Evolutionary conservation across 2,329 filamentous ascomycete genomes (phyloP).

Genomic region (Colletotrichum spaethianum): DNA sequence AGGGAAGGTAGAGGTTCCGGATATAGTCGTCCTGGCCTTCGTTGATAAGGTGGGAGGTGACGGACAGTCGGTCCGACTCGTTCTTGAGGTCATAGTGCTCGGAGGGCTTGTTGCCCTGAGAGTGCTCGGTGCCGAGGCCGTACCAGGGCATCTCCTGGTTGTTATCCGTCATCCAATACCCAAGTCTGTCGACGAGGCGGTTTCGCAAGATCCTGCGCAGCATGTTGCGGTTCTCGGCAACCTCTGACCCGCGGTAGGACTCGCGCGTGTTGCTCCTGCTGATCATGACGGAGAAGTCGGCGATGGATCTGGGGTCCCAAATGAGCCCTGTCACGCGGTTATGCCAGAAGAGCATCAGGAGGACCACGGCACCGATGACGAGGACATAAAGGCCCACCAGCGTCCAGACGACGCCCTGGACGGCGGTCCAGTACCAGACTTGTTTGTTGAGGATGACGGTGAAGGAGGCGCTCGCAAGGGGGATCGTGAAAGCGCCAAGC

Average conservation of each 20-base stretch:
- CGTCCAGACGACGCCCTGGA: slow-evolving; percentile 84
- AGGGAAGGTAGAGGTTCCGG: slow-evolving; percentile 78
- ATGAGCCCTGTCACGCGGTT: slow-evolving; percentile 79
- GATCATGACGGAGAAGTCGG: slow-evolving; percentile 83
- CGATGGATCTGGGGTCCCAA: slow-evolving; percentile 88
- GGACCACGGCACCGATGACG: slow-evolving; percentile 69
- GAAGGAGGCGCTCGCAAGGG: slow-evolving; percentile 84
- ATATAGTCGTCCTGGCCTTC: slow-evolving; percentile 62
- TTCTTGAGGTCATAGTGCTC: slow-evolving; percentile 42
- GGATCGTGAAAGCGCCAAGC: slow-evolving; percentile 84
- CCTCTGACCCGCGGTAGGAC: slow-evolving; percentile 80
- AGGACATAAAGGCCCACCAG: slow-evolving; percentile 81
- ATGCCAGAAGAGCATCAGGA: slow-evolving; percentile 76
- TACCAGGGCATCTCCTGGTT: slow-evolving; percentile 80
- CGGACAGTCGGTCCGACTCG: slow-evolving; percentile 46
- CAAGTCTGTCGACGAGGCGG: slow-evolving; percentile 79
- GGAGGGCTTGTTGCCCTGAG: slow-evolving; percentile 41
- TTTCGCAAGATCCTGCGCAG: slow-evolving; percentile 68
- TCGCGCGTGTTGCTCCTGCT: slow-evolving; percentile 83
- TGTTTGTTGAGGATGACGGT: slow-evolving; percentile 70
- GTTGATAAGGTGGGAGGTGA: slow-evolving; percentile 48
- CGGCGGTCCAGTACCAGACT: slow-evolving; percentile 84
- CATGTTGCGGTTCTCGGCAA: slow-evolving; percentile 64
- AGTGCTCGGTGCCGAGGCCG: slow-evolving; percentile 76
- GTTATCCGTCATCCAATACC: slow-evolving; percentile 85